Conservation (phyloP, 2,329 filamentous ascomycete species). For the Bipolaris bicolor region DNA sequence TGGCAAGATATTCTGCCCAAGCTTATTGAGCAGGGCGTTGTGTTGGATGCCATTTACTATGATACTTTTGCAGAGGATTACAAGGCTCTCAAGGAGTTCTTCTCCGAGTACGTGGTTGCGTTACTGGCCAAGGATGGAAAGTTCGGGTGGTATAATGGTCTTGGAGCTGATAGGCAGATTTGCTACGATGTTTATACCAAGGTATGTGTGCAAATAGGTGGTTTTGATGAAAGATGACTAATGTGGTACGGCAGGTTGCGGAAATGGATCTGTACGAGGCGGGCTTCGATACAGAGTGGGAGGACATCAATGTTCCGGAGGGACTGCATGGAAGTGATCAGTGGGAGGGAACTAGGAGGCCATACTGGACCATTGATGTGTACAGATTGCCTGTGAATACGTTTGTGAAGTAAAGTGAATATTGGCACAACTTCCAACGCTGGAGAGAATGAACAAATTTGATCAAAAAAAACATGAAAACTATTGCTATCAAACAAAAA, state of each 20-base stretch:
- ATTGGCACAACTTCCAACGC: too few relatives aligned
- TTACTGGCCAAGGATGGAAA: constrained; percentile 41
- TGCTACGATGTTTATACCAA: constrained; percentile 50
- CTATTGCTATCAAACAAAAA: too few relatives aligned
- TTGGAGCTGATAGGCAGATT: constrained; percentile 48
- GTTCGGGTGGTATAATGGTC: constrained; percentile 49
- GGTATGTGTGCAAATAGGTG: constrained; percentile 20
- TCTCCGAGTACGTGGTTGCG: constrained; percentile 45
- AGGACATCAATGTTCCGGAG: constrained; percentile 43
- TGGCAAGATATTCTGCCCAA: constrained; percentile 82
- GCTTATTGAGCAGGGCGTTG: constrained; percentile 70
- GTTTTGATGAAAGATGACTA: too few relatives aligned
- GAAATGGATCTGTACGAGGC: constrained; percentile 47
- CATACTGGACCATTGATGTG: constrained; percentile 48
- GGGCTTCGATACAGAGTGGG: constrained; percentile 46
- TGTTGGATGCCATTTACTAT: constrained; percentile 72
- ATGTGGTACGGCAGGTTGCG: constrained; percentile 29
- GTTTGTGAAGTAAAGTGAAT: constrained; percentile 34
- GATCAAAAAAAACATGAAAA: neutral
- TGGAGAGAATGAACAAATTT: too few relatives aligned
- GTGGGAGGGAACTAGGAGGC: constrained; percentile 45
- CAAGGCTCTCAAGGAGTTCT: constrained; percentile 46
- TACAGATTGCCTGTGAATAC: constrained; percentile 46
- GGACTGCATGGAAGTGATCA: constrained; percentile 44
- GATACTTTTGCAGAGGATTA: constrained; percentile 50